Evolutionary conservation across 305 asterid species (phyloP).

Genomic region (Nicotiana rustica): DNA sequence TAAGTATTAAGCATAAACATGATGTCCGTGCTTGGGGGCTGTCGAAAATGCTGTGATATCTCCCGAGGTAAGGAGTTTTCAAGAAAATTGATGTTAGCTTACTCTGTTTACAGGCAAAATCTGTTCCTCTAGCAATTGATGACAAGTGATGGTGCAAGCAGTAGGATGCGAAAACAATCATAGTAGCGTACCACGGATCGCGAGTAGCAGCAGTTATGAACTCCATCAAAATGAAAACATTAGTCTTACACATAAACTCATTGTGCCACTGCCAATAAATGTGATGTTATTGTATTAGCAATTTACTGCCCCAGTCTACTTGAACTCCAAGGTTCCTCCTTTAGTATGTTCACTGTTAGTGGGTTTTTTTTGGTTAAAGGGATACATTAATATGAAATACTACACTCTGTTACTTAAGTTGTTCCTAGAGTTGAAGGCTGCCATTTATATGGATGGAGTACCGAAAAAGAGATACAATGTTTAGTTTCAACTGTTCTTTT

Average conservation of each 20-base stretch:
- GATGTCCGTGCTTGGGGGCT: neutral
- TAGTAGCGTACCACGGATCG: neutral
- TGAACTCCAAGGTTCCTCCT: neutral
- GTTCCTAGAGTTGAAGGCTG: no score
- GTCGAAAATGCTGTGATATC: neutral
- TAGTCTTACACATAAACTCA: neutral
- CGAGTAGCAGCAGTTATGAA: neutral
- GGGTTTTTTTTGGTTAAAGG: no score
- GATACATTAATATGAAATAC: no score
- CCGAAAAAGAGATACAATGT: no score
- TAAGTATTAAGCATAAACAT: neutral
- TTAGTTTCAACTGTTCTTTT: no score
- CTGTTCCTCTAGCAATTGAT: slow-evolving; percentile 80
- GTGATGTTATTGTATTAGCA: neutral
- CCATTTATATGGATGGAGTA: no score
- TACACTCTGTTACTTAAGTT: no score
- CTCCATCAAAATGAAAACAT: neutral
- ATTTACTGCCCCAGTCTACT: neutral
- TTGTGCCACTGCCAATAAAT: neutral
- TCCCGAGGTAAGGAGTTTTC: neutral
- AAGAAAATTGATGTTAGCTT: neutral
- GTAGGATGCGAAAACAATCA: neutral
- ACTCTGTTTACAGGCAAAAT: slow-evolving; percentile 61
- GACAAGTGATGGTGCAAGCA: slow-evolving; percentile 32
- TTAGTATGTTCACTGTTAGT: no score